Base-by-base conservation (phyloP, 352 stramenopile species). In the Phytophthora agathidicida region DNA sequence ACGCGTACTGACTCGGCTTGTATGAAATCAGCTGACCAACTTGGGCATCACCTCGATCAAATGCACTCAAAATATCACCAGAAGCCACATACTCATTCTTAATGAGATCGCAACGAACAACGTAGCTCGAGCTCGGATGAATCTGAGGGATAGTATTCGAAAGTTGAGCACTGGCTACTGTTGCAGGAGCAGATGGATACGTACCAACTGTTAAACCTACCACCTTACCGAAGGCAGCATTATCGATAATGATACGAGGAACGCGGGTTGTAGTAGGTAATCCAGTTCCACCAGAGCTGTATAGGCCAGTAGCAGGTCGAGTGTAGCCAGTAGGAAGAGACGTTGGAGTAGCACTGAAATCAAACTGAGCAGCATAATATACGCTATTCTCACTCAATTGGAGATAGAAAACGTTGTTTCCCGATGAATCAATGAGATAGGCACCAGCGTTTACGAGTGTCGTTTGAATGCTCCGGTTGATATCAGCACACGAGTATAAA, bases 21-120 rank as follows among this genome's bases (percentile, higher is more conserved):
- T 66, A 60, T 0, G 1, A 17, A 9, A 65, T 60, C 1, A 65
- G n/a, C 14, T 65, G 13, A 13, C 57, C 48, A n/a, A 60, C 27
- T 1, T 7, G 1, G 2, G 57, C 27, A 52, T 65, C 47, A 28
- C 47, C 39, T 10, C 51, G 3, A 33, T 61, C 44, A 43, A 60
- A 65, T 1, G 57, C 41, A 26, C 11, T 42, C 0, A 68, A 2
- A 11, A 63, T 63, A 43, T 63, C 50, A 22, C 50, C 44, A 24
- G 51, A 58, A 9, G 48, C 30, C 2, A 57, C 50, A 16, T 59
- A 68, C 2, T 53, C 36, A n/a, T 68, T 68, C 17, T 68, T 68
- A 4, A 68, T 49, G 0, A 64, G 1, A 44, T 57, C 51, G 23
- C 60, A 68, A 3, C 60, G 35, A 19, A 68, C 44, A 2, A 68